phyloP scores from a whole-genome alignment of 257 asterid genomes.

The Rehmannia glutinosa region DNA sequence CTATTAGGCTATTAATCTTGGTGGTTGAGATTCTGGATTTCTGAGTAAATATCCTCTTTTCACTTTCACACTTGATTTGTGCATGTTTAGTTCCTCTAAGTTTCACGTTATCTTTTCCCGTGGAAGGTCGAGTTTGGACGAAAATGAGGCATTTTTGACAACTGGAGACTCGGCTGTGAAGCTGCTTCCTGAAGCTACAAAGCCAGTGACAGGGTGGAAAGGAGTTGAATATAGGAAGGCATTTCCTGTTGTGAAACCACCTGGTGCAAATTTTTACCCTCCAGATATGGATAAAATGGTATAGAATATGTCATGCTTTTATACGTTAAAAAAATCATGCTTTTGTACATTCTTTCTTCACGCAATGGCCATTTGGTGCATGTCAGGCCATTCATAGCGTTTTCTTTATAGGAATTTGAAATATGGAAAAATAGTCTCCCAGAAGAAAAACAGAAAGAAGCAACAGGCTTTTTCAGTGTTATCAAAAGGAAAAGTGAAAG shows the following conservation, averaged over 20 bases:
- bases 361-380: neutral
- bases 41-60: conserved; percentile 5
- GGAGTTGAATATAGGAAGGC: conserved; percentile 76
- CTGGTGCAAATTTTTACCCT: conserved; percentile 94
- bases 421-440: conserved; percentile 78
- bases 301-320: conserved; percentile 17
- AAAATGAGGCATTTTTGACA: conserved; percentile 84
- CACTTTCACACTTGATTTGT: neutral
- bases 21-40: neutral
- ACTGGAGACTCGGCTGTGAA: conserved; percentile 90
- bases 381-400: neutral
- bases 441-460: conserved; percentile 73
- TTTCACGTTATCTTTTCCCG: conserved; percentile 12
- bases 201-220: conserved; percentile 74
- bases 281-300: conserved; percentile 96
- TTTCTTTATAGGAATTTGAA: conserved; percentile 67
- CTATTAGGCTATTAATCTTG: neutral
- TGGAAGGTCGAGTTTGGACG: conserved; percentile 86
- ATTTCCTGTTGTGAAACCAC: conserved; percentile 75
- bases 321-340: neutral
- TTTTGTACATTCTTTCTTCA: neutral
- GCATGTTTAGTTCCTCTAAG: conserved; percentile 10
- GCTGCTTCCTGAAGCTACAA: conserved; percentile 70
- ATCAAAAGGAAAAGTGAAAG: conserved; percentile 78
- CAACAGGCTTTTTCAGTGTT: conserved; percentile 76